Evolutionary conservation across 2,329 filamentous ascomycete species (phyloP).

Genomic region (Colletotrichum lini): DNA sequence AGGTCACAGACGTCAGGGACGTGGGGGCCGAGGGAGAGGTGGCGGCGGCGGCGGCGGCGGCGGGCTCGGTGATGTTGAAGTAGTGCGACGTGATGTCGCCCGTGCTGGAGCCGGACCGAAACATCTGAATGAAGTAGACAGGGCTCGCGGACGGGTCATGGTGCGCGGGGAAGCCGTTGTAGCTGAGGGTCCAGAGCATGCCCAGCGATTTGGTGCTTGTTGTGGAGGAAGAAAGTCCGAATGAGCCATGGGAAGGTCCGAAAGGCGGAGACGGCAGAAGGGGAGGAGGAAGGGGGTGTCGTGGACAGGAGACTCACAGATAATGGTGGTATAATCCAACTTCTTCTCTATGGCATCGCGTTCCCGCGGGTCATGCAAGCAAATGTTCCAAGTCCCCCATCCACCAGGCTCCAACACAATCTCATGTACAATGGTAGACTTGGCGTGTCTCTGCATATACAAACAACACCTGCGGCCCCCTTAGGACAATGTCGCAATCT

Average conservation of each 20-base stretch:
- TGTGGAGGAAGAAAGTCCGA: background rate
- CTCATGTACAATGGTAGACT: no score
- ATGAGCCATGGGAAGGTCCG: background rate
- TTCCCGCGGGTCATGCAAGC: no score
- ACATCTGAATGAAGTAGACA: background rate
- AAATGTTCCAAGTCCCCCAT: no score
- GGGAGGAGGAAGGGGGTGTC: no score
- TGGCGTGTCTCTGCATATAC: no score
- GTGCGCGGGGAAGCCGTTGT: background rate
- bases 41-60: background rate
- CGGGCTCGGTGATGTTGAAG: background rate
- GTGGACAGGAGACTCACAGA: background rate
- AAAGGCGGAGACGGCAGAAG: no score
- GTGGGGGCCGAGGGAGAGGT: background rate
- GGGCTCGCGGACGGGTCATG: background rate
- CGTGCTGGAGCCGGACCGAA: background rate
- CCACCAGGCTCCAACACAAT: no score
- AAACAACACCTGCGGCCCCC: no score
- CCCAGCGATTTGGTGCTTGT: background rate
- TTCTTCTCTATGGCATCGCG: no score
- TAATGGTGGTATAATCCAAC: no score
- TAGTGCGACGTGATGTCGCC: background rate
- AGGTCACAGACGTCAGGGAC: background rate
- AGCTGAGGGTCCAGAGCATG: slow-evolving; percentile 9
- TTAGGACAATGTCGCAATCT: no score